Base-by-base conservation (phyloP, 169 alveolate genomes). In the Eimeria mitis region DNA sequence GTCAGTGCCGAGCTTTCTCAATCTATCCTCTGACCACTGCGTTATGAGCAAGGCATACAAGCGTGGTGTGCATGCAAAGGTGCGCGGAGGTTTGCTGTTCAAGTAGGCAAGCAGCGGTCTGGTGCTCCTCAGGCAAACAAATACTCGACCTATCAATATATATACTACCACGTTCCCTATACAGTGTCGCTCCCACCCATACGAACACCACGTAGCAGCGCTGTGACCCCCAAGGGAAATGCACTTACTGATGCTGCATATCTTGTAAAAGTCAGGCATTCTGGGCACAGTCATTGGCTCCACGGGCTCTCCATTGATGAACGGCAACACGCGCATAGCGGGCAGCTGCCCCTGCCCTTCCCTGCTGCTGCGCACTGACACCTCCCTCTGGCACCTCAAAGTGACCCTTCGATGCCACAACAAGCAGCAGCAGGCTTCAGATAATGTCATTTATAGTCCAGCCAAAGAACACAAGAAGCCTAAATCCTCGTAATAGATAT, bases 301-400 rank as follows among this genome's bases (percentile, higher is more conserved):
- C 14, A 25, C 44, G 9, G 79, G 63, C 31, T 37, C 91, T 23
- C 91, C 91, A 61, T 85, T 85, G 7, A 85, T 56, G 56, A 85
- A 85, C 25, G 91, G 91, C 42, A 85, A 37, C 9, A 85, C 91
- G 42, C 91, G 78, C 91, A 85, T 85, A 44, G 91, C 61, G 8
- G 91, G 59, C n/a, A 13, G 14, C 59, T 56, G 91, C 61, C 40
- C 7, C 91, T 61, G 79, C 47, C 56, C 78, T 21, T 56, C 89
- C 19, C 42, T 81, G 44, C 34, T 25, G 47, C n/a, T 52, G 44
- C 91, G 81, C 42, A 63, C 47, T 75, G 85, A 23, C 44, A n/a
- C 42, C 79, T 85, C 81, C 44, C 25, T 85, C 79, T 37, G 61
- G 23, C 91, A 85, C 47, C 34, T 85, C 61, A 85, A 28, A 28